Conservation (phyloP, 1,284 basidiomycete genomes). For the Trichosporon sp. region DNA sequence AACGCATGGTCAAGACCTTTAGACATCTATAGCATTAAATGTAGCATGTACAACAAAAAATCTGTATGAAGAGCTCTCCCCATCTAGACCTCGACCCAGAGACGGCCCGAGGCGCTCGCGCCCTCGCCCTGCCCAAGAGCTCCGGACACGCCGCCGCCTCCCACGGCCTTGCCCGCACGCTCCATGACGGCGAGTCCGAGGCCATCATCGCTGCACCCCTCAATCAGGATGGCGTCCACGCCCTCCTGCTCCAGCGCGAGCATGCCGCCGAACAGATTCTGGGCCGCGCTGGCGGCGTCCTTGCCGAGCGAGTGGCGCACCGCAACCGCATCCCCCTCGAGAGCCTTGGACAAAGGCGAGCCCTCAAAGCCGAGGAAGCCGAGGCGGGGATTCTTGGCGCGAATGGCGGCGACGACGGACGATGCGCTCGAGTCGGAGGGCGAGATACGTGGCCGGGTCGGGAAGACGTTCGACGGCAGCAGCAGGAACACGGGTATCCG, state of each 20-base stretch:
- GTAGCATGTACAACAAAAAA: slow-evolving; percentile 26
- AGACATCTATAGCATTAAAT: slow-evolving; percentile 15
- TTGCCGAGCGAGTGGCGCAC: slow-evolving; percentile 64
- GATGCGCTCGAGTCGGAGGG: neutral
- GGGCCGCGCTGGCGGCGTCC: slow-evolving; percentile 72
- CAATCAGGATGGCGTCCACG: slow-evolving; percentile 83
- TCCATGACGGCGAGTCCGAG: slow-evolving; percentile 98
- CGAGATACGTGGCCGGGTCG: slow-evolving; percentile 33
- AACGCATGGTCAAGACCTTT: neutral
- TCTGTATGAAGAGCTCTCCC: neutral
- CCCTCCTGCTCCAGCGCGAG: slow-evolving; percentile 68
- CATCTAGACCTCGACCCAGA: slow-evolving; percentile 35
- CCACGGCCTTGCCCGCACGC: slow-evolving; percentile 90
- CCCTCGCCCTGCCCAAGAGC: slow-evolving; percentile 39
- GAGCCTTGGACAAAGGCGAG: slow-evolving; percentile 56
- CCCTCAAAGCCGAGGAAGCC: slow-evolving; percentile 72
- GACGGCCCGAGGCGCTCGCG: slow-evolving; percentile 25
- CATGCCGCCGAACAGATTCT: slow-evolving; percentile 83
- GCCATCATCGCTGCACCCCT: slow-evolving; percentile 77
- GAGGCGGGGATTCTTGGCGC: slow-evolving; percentile 53
- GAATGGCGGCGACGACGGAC: slow-evolving; percentile 21
- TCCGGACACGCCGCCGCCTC: slow-evolving; percentile 56
- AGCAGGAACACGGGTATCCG: slow-evolving; percentile 78
- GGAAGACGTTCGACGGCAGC: slow-evolving; percentile 59
- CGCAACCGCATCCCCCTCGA: slow-evolving; percentile 31